Evolutionary conservation across 768 basidiomycete species (phyloP).

Genomic region (Russula sp.): DNA sequence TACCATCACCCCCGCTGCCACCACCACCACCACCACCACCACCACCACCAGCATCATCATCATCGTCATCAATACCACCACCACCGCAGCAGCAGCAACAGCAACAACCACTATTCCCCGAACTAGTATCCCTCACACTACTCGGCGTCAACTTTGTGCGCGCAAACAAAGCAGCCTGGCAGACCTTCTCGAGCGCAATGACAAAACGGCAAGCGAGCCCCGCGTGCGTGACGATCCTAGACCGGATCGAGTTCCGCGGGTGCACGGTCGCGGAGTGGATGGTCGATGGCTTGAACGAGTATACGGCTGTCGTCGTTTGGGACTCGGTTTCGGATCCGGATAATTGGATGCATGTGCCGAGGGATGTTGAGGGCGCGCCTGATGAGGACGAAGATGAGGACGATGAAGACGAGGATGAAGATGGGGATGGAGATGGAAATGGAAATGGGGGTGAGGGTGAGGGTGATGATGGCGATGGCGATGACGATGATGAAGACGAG

Average conservation of each 20-base stretch:
- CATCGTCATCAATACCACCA: background rate
- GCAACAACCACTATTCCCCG: slow-evolving; percentile 5
- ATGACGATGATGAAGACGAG: no score
- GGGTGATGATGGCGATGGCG: no score
- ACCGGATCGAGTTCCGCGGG: slow-evolving; percentile 22
- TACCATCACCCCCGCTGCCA: background rate
- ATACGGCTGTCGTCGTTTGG: slow-evolving; percentile 24
- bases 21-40: background rate
- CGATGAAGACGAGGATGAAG: background rate
- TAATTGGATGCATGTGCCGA: slow-evolving; percentile 22
- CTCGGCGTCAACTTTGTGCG: slow-evolving; percentile 21
- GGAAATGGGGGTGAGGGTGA: background rate
- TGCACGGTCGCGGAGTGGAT: slow-evolving; percentile 21
- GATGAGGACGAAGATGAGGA: background rate
- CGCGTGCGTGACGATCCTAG: slow-evolving; percentile 22
- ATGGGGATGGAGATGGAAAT: background rate
- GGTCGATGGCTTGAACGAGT: slow-evolving; percentile 19
- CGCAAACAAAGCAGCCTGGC: slow-evolving; percentile 7
- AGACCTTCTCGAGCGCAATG: slow-evolving; percentile 3
- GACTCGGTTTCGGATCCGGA: slow-evolving; percentile 23
- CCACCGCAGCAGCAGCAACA: background rate
- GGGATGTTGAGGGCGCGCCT: slow-evolving; percentile 12
- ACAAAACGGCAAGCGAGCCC: slow-evolving; percentile 22
- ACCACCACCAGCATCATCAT: background rate
- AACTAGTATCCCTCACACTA: slow-evolving; percentile 22